Base-by-base conservation (phyloP, 768 basidiomycete genomes). In the Hericium rajendrae region DNA sequence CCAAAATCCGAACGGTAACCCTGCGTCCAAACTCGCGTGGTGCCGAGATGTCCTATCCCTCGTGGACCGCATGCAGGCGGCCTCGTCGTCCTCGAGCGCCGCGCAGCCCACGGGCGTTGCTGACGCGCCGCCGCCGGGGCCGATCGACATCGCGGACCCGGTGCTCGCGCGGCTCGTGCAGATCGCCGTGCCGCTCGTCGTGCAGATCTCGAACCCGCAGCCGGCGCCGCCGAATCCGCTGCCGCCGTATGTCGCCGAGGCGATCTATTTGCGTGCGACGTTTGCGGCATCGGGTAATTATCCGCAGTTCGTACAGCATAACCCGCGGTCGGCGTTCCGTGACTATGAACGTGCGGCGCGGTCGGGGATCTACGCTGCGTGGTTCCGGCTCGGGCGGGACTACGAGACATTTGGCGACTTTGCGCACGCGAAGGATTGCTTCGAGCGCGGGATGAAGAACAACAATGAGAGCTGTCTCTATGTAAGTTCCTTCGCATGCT, bases 381-480 rank as follows among this genome's bases (percentile, higher is more conserved):
- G 95, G 94, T 97, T 94, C 73, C 79, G 86, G 24, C 78, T 97
- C 0, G 95, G 91, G 0, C 74, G 92, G 16, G 94, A 95, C 59
- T 97, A 97, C 66, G 94, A 97, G 72, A 84, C 82, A 48, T 92
- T 89, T 59, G 84, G 84, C 22, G 92, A 98, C 67, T 53, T 78
- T 1, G 62, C 70, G 0, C 81, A 86, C 46, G 94, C 94, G 1
- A 82, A 74, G 60, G 90, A 91, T 26, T 94, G 92, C 68, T 97
- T 93, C 65, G 87, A 91, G 62, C 80, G 88, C 6, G 94, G 94
- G 2, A 79, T 83, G 49, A 83, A 83, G 63, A 73, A 78, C 24
- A 81, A 80, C 38, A 89, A 92, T 48, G 88, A 86, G 61, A 84
- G 84, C 51, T 93, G 88, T 69, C 75, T 85, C 57, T 94, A 95